A percentile compares a stretch with the other conserved stretches of the same genome.
phyloP scores from a whole-genome alignment of 2,329 filamentous ascomycete genomes.

The Beauveria rudraprayagi region DNA sequence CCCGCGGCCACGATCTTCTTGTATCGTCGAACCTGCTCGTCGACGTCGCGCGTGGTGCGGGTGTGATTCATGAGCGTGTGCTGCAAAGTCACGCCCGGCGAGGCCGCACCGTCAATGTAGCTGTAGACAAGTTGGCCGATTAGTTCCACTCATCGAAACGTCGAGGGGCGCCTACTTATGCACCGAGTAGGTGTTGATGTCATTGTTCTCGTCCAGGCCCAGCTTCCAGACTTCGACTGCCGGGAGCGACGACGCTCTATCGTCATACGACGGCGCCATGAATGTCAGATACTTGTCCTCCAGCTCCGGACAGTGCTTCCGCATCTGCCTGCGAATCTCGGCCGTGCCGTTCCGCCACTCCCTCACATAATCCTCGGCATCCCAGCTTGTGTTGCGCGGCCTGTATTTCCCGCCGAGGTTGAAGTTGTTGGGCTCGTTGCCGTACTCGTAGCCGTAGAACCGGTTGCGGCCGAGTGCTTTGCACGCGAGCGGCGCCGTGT shows the following conservation, averaged over 20 bases:
- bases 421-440: conserved; percentile 45
- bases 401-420: not conserved
- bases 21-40: conserved; percentile 39
- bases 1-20: conserved; percentile 24
- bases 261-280: conserved; percentile 50
- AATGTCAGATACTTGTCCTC: conserved; percentile 18
- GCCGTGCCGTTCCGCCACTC: conserved; percentile 50
- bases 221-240: conserved; percentile 40
- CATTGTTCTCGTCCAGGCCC: conserved; percentile 39
- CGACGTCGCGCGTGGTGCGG: conserved; percentile 39
- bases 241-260: conserved; percentile 40
- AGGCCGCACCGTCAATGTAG: conserved; percentile 51
- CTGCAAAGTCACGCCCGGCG: conserved; percentile 51
- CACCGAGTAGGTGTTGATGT: conserved; percentile 45
- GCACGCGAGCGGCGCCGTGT: conserved; percentile 49
- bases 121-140: conserved; percentile 23
- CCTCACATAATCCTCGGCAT: conserved; percentile 33
- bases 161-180: conserved; percentile 37
- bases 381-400: conserved; percentile 1
- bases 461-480: conserved; percentile 43
- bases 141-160: too few relatives aligned
- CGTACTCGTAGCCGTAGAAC: conserved; percentile 52
- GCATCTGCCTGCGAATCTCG: conserved; percentile 37
- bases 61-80: conserved; percentile 56
- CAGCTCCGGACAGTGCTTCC: conserved; percentile 40